These are phyloP conservation scores for Pinus taeda DNA, from an alignment of 75 land plant species.

Conservation along the genomic window DNA sequence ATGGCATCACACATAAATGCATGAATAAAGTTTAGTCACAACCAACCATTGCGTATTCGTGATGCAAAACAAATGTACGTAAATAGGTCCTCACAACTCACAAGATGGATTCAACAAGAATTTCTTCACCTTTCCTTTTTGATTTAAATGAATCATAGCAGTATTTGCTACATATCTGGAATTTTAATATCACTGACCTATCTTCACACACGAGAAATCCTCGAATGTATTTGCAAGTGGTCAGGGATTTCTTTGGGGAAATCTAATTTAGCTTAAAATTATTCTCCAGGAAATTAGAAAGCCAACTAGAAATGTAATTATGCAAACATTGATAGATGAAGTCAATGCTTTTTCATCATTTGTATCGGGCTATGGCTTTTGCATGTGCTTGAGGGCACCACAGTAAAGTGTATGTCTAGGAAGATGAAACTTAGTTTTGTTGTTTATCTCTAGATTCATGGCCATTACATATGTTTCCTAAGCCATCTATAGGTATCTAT, in stretches of 20 bases:
- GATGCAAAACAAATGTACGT: no score
- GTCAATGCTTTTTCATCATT: background rate
- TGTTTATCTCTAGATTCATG: constrained; percentile 51
- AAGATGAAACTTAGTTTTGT: constrained; percentile 60
- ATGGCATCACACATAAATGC: no score
- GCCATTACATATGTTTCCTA: constrained; percentile 73
- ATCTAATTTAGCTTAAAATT: background rate
- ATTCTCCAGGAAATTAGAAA: background rate
- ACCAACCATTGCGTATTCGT: no score
- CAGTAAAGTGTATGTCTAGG: constrained; percentile 77
- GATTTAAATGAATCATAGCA: no score
- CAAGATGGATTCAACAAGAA: no score
- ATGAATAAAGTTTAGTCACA: no score
- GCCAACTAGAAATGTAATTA: background rate
- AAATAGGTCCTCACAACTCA: no score
- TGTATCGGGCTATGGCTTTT: constrained; percentile 17
- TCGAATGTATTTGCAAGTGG: no score
- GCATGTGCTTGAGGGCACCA: constrained; percentile 43
- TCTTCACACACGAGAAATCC: no score
- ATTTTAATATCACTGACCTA: no score
- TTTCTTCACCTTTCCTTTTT: no score
- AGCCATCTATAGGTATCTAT: constrained; percentile 75
- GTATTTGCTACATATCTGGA: no score
- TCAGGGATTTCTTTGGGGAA: background rate
- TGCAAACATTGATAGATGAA: constrained; percentile 1